These are phyloP conservation scores for Peronospora farinosa DNA, from an alignment of 352 stramenopile genomes.

Conservation along the genomic window DNA sequence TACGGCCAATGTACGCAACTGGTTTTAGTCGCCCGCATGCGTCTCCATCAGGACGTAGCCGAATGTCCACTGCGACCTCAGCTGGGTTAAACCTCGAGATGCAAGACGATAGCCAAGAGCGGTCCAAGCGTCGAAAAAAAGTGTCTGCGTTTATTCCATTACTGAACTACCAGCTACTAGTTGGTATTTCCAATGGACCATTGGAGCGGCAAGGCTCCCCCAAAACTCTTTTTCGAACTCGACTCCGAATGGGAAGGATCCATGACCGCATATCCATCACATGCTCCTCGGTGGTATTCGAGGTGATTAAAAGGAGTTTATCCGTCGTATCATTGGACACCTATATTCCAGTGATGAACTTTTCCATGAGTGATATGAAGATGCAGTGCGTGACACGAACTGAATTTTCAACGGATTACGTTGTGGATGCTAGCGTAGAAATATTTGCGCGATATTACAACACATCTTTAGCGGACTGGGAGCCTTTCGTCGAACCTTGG, in stretches of 20 bases:
- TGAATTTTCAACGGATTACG: constrained; percentile 59
- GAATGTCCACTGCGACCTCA: constrained; percentile 68
- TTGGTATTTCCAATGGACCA: constrained; percentile 43
- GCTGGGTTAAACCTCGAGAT: constrained; percentile 33
- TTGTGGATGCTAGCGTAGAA: constrained; percentile 68
- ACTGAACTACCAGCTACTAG: constrained; percentile 68
- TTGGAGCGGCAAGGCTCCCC: constrained; percentile 38
- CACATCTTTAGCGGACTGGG: constrained; percentile 80
- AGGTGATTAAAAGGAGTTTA: constrained; percentile 87
- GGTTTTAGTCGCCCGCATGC: constrained; percentile 45
- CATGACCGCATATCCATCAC: constrained; percentile 64
- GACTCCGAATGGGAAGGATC: constrained; percentile 61
- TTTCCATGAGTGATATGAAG: constrained; percentile 80
- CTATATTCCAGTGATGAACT: constrained; percentile 88
- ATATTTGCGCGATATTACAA: constrained; percentile 87
- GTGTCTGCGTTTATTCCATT: constrained; percentile 48
- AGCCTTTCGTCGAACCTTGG: constrained; percentile 85
- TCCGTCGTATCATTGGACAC: constrained; percentile 83
- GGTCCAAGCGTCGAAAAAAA: constrained; percentile 34
- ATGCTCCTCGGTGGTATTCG: constrained; percentile 78
- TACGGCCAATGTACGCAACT: constrained; percentile 61
- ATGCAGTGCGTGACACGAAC: constrained; percentile 61
- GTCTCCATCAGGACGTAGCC: constrained; percentile 56
- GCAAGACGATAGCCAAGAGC: constrained; percentile 30
- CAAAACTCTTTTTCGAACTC: constrained; percentile 53